Base-by-base conservation (phyloP, 106 monocot genomes). In the Acorus calamus region DNA sequence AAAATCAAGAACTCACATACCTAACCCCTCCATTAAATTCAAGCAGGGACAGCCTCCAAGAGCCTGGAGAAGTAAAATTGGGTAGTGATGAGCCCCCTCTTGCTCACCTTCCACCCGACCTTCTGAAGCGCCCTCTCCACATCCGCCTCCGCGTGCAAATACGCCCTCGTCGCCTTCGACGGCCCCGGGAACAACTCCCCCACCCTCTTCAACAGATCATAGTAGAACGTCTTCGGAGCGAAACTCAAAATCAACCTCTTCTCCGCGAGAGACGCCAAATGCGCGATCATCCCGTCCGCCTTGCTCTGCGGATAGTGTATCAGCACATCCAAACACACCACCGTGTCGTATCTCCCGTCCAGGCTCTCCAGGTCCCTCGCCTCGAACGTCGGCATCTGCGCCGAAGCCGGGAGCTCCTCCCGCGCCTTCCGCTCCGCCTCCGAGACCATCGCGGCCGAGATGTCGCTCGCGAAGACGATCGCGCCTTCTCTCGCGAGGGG, bases 101-200 rank as follows among this genome's bases (percentile, higher is more conserved):
- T 78, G 13, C 50, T 57, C 44, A 96, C 76, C 56, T 69, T 75
- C 91, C 96, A 96, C 58, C 96, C 96, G 0, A 71, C 87, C 78
- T 79, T 85, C 48, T 66, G 57, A 62, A 96, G 69, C 48, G 96
- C 96, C 57, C 62, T 60, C 76, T 96, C 91, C 52, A 96, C 87
- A 48, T 91, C 91, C 56, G 69, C 71, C 84, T 96, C 91, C 6
- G 90, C 56, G 28, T 96, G 96, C 46, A 96, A 72, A 46, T 96
- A 96, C n/a, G 96, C 96, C 61, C 96, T 67, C 46, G 96, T 96
- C 4, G 96, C 91, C 91, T 96, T 96, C 6, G 87, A 82, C 13
- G 96, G 91, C 53, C 91, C 91, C 0, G 96, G 91, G 71, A 91
- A 96, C 46, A 96, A 65, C 83, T 91, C 96, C 46, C 91, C 91